Evolutionary conservation across 2,329 filamentous ascomycete species (phyloP).

Genomic region (Aureobasidium sp.): DNA sequence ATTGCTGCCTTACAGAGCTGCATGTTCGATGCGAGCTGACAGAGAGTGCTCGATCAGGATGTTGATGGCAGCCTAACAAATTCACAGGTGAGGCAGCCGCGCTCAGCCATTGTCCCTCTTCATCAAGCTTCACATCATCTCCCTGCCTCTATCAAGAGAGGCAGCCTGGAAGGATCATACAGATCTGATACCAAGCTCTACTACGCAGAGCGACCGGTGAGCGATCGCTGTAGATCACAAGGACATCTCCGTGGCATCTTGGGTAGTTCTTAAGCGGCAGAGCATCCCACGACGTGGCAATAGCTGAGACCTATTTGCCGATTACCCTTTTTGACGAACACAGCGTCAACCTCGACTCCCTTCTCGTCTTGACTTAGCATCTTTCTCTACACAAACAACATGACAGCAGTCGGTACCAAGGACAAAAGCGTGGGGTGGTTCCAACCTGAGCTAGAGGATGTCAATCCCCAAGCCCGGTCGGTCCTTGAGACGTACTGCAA

Average conservation of each 20-base stretch:
- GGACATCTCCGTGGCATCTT: no score
- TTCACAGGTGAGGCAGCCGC: background rate
- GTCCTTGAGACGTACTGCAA: constrained; percentile 34
- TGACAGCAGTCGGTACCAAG: constrained; percentile 6
- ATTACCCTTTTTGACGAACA: background rate
- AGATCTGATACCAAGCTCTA: no score
- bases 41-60: background rate
- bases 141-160: background rate
- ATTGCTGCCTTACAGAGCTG: background rate
- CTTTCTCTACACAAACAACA: background rate
- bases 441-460: constrained; percentile 23
- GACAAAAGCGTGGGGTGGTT: constrained; percentile 22
- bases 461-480: constrained; percentile 25
- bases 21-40: background rate
- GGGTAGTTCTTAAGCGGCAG: background rate
- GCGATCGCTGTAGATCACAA: background rate
- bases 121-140: no score
- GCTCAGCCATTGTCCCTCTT: background rate
- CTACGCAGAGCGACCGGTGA: background rate
- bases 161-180: background rate
- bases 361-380: no score
- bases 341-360: background rate
- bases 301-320: background rate
- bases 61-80: no score
- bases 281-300: background rate